A percentile compares a stretch with the other conserved stretches of the same genome.
Conservation (phyloP, 371 early-diverging fungal species). For the Mortierella sp. region DNA sequence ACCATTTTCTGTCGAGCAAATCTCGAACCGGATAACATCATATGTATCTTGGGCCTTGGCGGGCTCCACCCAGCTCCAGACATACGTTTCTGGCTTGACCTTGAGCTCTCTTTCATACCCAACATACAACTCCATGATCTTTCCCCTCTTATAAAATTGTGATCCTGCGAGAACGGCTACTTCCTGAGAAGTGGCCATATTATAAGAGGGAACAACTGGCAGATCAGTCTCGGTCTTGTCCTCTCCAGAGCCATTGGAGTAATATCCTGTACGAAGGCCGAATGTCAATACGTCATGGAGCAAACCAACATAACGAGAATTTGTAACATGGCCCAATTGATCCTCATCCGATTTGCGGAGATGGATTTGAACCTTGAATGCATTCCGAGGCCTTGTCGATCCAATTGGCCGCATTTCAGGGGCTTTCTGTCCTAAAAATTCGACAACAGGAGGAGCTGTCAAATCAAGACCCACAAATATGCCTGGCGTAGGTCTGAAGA, state of each 20-base stretch:
- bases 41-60: slow-evolving; percentile 13
- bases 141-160: slow-evolving; percentile 22
- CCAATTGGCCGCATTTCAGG: slow-evolving; percentile 18
- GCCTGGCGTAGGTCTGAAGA: slow-evolving; percentile 43
- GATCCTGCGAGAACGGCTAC: slow-evolving; percentile 40
- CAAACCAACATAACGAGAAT: slow-evolving; percentile 40
- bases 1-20: slow-evolving; percentile 21
- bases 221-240: slow-evolving; percentile 23
- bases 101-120: slow-evolving; percentile 51
- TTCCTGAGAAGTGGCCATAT: not conserved
- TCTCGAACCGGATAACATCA: slow-evolving; percentile 41
- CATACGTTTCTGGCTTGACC: slow-evolving; percentile 29
- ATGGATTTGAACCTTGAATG: slow-evolving; percentile 39
- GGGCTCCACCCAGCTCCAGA: slow-evolving; percentile 55
- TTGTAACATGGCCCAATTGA: slow-evolving; percentile 49
- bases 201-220: slow-evolving; percentile 19
- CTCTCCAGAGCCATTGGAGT: slow-evolving; percentile 33
- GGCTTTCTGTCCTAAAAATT: slow-evolving; percentile 19
- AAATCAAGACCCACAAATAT: slow-evolving; percentile 24
- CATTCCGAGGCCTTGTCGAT: slow-evolving; percentile 26
- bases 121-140: slow-evolving; percentile 36
- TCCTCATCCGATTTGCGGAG: slow-evolving; percentile 52
- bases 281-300: slow-evolving; percentile 45
- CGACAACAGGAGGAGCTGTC: slow-evolving; percentile 13
- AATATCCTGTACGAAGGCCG: slow-evolving; percentile 43